phyloP scores from a whole-genome alignment of 148 eudicot species.

The Agrostemma githago region DNA sequence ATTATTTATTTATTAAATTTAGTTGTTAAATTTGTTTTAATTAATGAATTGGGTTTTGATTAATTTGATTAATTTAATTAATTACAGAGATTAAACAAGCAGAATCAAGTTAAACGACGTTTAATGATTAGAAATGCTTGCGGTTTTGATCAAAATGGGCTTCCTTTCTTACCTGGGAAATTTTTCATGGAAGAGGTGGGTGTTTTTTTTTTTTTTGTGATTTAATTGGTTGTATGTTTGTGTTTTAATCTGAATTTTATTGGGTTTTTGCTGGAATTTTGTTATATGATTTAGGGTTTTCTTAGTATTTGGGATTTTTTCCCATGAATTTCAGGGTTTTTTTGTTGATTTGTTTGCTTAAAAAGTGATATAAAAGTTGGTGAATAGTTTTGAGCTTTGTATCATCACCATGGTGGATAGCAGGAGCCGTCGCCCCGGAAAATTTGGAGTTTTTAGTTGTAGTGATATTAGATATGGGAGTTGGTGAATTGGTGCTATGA shows the following conservation, averaged over 20 bases:
- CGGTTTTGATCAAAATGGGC: conserved; percentile 58
- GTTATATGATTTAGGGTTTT: conserved; percentile 4
- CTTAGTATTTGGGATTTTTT: background rate
- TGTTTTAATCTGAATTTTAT: background rate
- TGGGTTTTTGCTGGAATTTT: conserved; percentile 10
- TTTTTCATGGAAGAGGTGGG: conserved; percentile 71
- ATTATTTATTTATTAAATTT: background rate
- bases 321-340: background rate
- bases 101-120: conserved; percentile 28
- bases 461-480: too few relatives aligned
- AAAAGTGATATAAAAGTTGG: background rate
- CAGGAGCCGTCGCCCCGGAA: too few relatives aligned
- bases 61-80: background rate
- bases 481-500: too few relatives aligned
- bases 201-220: background rate
- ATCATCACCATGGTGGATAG: too few relatives aligned
- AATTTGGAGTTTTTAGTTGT: too few relatives aligned
- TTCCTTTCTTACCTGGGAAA: conserved; percentile 45
- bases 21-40: background rate
- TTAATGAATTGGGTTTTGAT: conserved; percentile 4
- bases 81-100: conserved; percentile 42
- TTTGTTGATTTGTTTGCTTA: background rate
- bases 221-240: background rate
- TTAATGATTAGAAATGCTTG: conserved; percentile 38
- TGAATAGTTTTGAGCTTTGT: background rate